phyloP scores from a whole-genome alignment of 192 early-diverging fungal genomes.

The Allomyces macrogynus region DNA sequence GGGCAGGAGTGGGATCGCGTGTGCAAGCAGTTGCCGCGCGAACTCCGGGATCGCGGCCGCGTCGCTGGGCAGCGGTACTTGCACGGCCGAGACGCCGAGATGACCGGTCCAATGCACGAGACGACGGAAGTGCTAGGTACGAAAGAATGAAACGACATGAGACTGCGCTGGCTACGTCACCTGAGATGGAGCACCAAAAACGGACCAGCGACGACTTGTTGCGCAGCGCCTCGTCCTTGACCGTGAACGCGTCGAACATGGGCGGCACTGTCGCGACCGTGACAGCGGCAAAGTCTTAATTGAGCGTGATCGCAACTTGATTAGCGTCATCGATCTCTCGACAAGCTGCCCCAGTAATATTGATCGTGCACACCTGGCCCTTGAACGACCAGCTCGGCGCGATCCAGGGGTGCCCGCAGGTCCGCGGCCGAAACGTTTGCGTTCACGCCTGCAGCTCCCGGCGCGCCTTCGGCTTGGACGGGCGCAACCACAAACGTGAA shows the following conservation, averaged over 20 bases:
- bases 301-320: not conserved
- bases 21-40: conserved; percentile 21
- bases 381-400: too few species aligned
- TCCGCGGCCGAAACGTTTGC: too few species aligned
- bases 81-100: conserved; percentile 35
- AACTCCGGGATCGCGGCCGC: conserved; percentile 23
- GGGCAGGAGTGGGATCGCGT: conserved; percentile 10
- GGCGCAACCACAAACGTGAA: too few species aligned
- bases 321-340: too few species aligned
- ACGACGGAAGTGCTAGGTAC: not conserved
- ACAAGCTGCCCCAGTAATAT: too few species aligned
- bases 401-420: too few species aligned
- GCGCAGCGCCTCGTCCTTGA: not conserved
- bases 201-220: not conserved
- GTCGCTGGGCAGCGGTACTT: conserved; percentile 23
- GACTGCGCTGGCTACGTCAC: not conserved
- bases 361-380: too few species aligned
- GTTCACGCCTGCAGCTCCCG: too few species aligned
- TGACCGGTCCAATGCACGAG: conserved; percentile 36
- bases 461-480: too few species aligned
- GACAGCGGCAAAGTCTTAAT: not conserved
- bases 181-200: not conserved
- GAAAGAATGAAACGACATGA: not conserved
- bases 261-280: not conserved
- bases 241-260: not conserved